Evolutionary conservation across 2,329 filamentous ascomycete genomes (phyloP).

Genomic region (Alternaria panax): DNA sequence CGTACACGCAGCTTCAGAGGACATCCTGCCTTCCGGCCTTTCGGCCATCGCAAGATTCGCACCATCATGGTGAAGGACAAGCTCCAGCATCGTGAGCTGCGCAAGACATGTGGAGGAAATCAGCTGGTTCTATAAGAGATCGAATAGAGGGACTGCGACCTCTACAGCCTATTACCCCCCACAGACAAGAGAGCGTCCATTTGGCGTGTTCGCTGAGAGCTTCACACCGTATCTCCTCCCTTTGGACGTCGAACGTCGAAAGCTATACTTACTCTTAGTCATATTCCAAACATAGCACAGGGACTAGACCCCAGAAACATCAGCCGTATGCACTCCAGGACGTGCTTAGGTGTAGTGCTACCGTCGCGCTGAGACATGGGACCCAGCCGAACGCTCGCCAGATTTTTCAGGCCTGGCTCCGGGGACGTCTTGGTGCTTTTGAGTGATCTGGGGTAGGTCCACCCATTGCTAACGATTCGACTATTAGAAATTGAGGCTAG

Average conservation of each 20-base stretch:
- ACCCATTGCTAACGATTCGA: not conserved
- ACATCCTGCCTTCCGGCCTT: not conserved
- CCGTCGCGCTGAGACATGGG: constrained; percentile 22
- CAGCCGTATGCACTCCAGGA: constrained; percentile 43
- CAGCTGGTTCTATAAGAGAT: not conserved
- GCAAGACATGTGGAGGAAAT: not conserved
- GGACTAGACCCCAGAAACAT: constrained; percentile 32
- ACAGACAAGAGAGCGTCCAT: not conserved
- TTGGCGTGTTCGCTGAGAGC: not conserved
- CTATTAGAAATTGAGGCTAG: not conserved
- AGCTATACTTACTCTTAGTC: constrained; percentile 9
- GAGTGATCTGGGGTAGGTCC: constrained; percentile 13
- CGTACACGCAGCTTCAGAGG: not conserved
- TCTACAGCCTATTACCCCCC: not conserved
- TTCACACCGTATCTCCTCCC: not conserved
- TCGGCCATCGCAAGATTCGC: not conserved
- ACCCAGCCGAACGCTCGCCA: constrained; percentile 15
- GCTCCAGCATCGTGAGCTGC: not conserved
- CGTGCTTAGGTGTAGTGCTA: constrained; percentile 22
- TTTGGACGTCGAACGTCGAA: not conserved
- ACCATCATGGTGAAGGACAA: not conserved
- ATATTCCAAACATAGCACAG: constrained; percentile 15
- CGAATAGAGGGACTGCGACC: not conserved
- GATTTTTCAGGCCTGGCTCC: constrained; percentile 20
- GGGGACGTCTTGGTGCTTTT: constrained; percentile 18